Evolutionary conservation across 2,329 filamentous ascomycete genomes (phyloP).

Genomic region (Nigrospora osmanthi): DNA sequence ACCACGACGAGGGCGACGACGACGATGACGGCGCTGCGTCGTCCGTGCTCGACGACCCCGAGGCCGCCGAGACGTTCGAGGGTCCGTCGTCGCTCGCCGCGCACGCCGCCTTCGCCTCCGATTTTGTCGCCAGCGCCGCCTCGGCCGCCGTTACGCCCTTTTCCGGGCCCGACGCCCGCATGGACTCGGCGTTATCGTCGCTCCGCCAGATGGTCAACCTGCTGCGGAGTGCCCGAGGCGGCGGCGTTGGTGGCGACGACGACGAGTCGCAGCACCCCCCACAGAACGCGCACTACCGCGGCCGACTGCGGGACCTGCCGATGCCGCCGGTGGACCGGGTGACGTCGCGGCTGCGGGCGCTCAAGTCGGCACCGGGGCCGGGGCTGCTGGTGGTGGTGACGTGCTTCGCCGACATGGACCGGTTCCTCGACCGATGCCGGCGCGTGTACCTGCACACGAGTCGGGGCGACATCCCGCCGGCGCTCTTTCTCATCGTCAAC

Average conservation of each 20-base stretch:
- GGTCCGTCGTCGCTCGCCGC: constrained; percentile 37
- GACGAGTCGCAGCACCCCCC: neutral
- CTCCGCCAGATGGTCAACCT: constrained; percentile 45
- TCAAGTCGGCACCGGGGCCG: constrained; percentile 37
- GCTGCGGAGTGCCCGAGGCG: constrained; percentile 27
- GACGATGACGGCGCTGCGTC: neutral
- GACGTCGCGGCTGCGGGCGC: constrained; percentile 37
- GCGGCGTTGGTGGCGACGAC: neutral
- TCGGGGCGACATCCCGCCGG: constrained; percentile 32
- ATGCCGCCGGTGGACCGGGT: constrained; percentile 47
- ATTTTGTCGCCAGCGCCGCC: constrained; percentile 31
- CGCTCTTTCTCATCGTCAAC: constrained; percentile 35
- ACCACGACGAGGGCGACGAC: too few species aligned
- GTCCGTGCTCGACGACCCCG: constrained; percentile 44
- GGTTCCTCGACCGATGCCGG: constrained; percentile 43
- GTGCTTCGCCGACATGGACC: constrained; percentile 38
- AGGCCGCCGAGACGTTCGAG: constrained; percentile 37
- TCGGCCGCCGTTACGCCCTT: constrained; percentile 6
- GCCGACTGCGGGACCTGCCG: constrained; percentile 42
- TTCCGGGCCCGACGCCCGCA: constrained; percentile 44
- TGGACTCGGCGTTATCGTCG: constrained; percentile 42
- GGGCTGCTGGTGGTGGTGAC: constrained; percentile 42
- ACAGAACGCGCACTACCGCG: constrained; percentile 35
- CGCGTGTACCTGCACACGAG: constrained; percentile 42
- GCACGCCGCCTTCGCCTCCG: constrained; percentile 37